phyloP scores from a whole-genome alignment of 2,329 filamentous ascomycete genomes.

The Fusarium albosuccineum region DNA sequence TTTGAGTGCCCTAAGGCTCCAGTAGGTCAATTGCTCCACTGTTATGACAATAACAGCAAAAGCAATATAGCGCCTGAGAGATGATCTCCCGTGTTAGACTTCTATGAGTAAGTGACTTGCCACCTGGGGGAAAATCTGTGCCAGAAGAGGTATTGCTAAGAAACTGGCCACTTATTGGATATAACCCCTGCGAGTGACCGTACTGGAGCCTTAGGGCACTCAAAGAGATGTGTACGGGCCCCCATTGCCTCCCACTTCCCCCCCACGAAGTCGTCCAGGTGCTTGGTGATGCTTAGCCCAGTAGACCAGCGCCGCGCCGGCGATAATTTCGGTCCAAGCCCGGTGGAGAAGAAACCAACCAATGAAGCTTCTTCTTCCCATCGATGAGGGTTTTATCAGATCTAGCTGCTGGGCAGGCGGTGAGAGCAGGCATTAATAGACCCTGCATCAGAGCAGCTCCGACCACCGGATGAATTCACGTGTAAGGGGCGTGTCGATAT shows the following conservation, averaged over 20 bases:
- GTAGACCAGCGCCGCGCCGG: not conserved
- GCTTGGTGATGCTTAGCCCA: not conserved
- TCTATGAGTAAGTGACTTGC: too few species aligned
- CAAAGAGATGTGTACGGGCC: not conserved
- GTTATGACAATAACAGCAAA: too few species aligned
- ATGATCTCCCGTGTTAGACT: too few species aligned
- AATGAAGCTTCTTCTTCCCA: not conserved
- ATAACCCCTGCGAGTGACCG: too few species aligned
- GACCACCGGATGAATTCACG: conserved; percentile 23
- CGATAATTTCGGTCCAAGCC: not conserved
- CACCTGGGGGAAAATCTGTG: too few species aligned
- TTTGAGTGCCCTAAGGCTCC: too few species aligned
- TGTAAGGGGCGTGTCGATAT: conserved; percentile 15
- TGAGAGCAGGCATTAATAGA: conserved; percentile 9
- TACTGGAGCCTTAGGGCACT: too few species aligned
- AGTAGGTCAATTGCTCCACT: too few species aligned
- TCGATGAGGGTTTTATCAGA: conserved; percentile 39
- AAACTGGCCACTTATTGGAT: too few species aligned
- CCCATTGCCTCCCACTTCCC: conserved; percentile 6
- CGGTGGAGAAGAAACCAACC: not conserved
- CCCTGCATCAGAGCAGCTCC: conserved; percentile 16
- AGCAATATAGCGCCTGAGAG: too few species aligned
- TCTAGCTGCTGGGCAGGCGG: conserved; percentile 24
- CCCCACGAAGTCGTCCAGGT: conserved; percentile 3
- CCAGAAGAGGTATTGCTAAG: too few species aligned